phyloP scores from a whole-genome alignment of 305 asterid species.

The Fraxinus latifolia region DNA sequence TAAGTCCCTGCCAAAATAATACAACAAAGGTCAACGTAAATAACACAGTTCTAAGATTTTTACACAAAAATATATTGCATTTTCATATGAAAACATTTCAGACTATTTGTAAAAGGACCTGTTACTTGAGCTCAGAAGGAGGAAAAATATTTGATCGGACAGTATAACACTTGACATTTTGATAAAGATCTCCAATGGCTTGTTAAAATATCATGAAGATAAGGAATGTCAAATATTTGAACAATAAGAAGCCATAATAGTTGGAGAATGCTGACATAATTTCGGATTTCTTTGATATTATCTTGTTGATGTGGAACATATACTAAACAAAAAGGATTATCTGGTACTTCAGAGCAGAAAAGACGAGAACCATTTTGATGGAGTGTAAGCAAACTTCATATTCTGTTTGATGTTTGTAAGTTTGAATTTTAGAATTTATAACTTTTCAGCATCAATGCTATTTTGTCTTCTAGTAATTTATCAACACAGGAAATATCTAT shows the following conservation, averaged over 20 bases:
- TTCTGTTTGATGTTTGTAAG: not conserved
- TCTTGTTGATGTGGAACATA: not conserved
- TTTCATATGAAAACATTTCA: not conserved
- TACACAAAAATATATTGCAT: not conserved
- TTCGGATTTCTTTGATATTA: not conserved
- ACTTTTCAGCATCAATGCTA: not conserved
- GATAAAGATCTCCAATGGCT: not conserved
- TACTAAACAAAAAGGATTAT: not conserved
- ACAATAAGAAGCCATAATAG: not conserved
- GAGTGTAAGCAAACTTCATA: not conserved
- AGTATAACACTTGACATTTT: not conserved
- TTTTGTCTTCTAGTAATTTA: not conserved
- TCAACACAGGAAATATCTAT: not conserved
- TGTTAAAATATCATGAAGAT: not conserved
- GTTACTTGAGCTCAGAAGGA: not conserved
- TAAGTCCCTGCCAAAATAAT: slow-evolving; percentile 56
- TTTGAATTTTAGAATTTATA: not conserved
- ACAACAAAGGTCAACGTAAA: slow-evolving; percentile 1
- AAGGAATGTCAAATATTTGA: not conserved
- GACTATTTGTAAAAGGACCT: not conserved
- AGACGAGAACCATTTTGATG: not conserved
- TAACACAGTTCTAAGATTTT: slow-evolving; percentile 6
- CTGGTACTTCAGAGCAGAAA: not conserved
- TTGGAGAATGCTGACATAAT: not conserved
- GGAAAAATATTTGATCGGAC: not conserved